A percentile compares a stretch with the other conserved stretches of the same genome.
Evolutionary conservation across 2,329 filamentous ascomycete species (phyloP).

Genomic region (Cladosporium halotolerans): DNA sequence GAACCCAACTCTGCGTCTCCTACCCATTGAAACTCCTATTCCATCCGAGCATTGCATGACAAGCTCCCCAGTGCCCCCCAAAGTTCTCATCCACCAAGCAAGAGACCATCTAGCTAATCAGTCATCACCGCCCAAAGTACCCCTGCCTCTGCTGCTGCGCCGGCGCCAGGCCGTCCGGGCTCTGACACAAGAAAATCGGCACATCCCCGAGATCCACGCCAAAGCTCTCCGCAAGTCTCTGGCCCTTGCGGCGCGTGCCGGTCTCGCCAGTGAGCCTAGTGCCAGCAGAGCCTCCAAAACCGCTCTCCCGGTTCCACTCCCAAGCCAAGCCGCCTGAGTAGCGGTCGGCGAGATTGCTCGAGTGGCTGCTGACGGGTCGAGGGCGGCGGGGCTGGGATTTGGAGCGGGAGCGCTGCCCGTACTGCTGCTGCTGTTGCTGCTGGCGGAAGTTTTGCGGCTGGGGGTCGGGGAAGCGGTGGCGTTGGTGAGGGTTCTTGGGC

Average conservation of each 20-base stretch:
- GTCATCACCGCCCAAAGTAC: neutral
- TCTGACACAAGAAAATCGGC: slow-evolving; percentile 31
- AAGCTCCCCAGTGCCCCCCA: too few species aligned
- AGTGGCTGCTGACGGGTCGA: slow-evolving; percentile 3
- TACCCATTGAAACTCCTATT: neutral
- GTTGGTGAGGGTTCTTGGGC: neutral
- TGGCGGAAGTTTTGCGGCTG: neutral
- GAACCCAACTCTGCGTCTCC: neutral
- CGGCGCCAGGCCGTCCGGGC: neutral
- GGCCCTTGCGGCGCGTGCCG: slow-evolving; percentile 28
- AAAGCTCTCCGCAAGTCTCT: slow-evolving; percentile 28
- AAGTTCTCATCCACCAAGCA: too few species aligned
- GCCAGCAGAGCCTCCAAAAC: slow-evolving; percentile 33
- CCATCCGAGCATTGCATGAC: neutral
- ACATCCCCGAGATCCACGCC: slow-evolving; percentile 37
- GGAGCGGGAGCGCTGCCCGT: neutral
- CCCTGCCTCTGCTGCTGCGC: neutral
- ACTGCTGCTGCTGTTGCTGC: neutral
- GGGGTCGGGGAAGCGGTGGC: slow-evolving; percentile 2
- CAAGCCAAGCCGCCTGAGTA: slow-evolving; percentile 33
- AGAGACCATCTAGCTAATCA: neutral
- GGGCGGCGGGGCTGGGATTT: neutral
- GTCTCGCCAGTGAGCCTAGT: slow-evolving; percentile 23
- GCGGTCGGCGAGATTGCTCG: slow-evolving; percentile 20
- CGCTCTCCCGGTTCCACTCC: slow-evolving; percentile 30